A percentile compares a stretch with the other conserved stretches of the same genome.
Conservation (phyloP, 2,329 filamentous ascomycete genomes). For the Fusarium aywerte region DNA sequence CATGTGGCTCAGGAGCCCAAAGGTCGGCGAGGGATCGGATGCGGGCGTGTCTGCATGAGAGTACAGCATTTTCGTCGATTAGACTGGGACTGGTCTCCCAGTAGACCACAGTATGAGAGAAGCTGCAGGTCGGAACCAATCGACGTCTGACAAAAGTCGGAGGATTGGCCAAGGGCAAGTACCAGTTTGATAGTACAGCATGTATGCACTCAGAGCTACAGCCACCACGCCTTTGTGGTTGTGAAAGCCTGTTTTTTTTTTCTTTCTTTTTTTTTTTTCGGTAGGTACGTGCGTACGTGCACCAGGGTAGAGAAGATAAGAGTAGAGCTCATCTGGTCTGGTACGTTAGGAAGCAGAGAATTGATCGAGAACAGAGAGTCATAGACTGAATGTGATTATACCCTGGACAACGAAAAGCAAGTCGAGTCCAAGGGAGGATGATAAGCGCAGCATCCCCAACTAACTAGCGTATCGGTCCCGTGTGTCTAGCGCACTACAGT, state of each 20-base stretch:
- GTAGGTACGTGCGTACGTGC: not conserved
- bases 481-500: conserved; percentile 27
- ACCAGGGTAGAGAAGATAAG: not conserved
- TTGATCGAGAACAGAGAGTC: conserved; percentile 4
- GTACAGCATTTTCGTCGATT: conserved; percentile 36
- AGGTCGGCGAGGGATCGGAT: conserved; percentile 16
- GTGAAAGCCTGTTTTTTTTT: conserved; percentile 39
- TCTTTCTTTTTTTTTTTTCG: too few species aligned
- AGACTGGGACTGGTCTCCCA: conserved; percentile 8
- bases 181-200: conserved; percentile 31
- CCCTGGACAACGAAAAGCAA: conserved; percentile 5
- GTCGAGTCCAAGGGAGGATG: conserved; percentile 14
- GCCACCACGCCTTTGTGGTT: conserved; percentile 30
- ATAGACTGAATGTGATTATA: conserved; percentile 3
- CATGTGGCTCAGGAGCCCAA: conserved; percentile 29
- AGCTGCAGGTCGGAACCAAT: conserved; percentile 35
- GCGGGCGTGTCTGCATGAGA: conserved; percentile 14
- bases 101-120: conserved; percentile 25
- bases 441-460: conserved; percentile 6
- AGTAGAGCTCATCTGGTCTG: not conserved
- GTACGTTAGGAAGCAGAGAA: not conserved
- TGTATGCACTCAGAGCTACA: conserved; percentile 34
- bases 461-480: conserved; percentile 31
- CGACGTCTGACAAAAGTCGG: conserved; percentile 14
- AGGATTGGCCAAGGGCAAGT: conserved; percentile 27